Evolutionary conservation across 2,329 filamentous ascomycete genomes (phyloP), one percentile per base, ranked within the genome.

Genomic region (Trichoderma gracile): DNA sequence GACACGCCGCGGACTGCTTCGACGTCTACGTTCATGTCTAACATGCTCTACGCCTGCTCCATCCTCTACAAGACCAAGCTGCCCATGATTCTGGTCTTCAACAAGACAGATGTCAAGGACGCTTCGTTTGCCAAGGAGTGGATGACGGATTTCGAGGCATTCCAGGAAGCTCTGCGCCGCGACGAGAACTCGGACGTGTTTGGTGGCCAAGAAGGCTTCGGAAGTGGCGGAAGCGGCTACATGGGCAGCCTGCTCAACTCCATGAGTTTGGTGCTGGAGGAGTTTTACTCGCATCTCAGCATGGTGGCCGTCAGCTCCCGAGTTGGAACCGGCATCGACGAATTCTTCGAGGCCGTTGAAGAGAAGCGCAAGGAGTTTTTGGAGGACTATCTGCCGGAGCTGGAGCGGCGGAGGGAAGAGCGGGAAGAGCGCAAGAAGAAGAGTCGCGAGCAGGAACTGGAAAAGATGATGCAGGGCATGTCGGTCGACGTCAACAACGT

Each of bases 61-160:
- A 99, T 99, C 68, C 85, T 99, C 17, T 99, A 99, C 85, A 98
- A 98, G 82, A 98, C 94, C 2, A 97, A 96, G 76, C 83, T 99
- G 0, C 95, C 95, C 25, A 99, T 99, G 95, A 96, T 99, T 61
- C 81, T 99, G 8, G 95, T 99, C 12, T 98, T 99, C 83, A 99
- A 99, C 82, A 99, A 99, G 81, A 97, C 93, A 0, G 95, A 99
- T 73, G 92, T 96, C 47, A 92, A 96, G 76, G 90, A 96, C 72
- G 92, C 93, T 0, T 85, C 86, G 27, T 97, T 97, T 73, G 95
- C 93, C 1, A 95, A 94, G 79, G 93, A 98, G 74, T 99, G 96
- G 95, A 99, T 99, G 95, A 96, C 93, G 6, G 94, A 99, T 77
- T 99, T 97, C 73, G 95, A 99, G 69, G 88, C 91, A 0, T 99